Conservation (phyloP, 305 asterid species). For the Fraxinus greggii region DNA sequence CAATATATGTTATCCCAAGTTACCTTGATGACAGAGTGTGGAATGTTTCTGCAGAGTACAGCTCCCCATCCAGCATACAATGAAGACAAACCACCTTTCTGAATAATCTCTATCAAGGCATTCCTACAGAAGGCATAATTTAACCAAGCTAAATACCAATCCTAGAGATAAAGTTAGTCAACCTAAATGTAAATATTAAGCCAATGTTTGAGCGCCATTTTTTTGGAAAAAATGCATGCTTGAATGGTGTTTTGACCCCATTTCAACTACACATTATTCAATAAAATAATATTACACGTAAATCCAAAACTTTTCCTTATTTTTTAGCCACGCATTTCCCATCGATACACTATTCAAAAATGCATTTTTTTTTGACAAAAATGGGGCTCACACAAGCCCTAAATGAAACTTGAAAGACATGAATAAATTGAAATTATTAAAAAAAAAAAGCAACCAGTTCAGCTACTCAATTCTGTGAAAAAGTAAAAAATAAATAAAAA, state of each 20-base stretch:
- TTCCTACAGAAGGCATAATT: slow-evolving; percentile 39
- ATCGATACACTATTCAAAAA: too few relatives aligned
- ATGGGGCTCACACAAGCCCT: too few relatives aligned
- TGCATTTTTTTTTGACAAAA: too few relatives aligned
- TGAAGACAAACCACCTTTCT: slow-evolving; percentile 78
- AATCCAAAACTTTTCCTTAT: too few relatives aligned
- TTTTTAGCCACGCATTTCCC: too few relatives aligned
- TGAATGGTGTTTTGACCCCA: too few relatives aligned
- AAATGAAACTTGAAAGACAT: not conserved
- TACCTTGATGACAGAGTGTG: slow-evolving; percentile 91
- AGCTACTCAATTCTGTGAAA: not conserved
- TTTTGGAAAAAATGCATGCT: too few relatives aligned
- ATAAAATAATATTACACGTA: too few relatives aligned
- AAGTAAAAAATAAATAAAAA: not conserved
- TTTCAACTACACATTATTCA: too few relatives aligned
- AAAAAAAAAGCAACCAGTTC: not conserved
- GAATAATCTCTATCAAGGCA: slow-evolving; percentile 67
- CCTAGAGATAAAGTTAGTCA: not conserved
- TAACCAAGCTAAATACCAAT: not conserved
- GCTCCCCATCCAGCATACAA: slow-evolving; percentile 93
- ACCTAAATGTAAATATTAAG: not conserved
- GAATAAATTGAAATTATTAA: not conserved
- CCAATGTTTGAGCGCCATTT: too few relatives aligned
- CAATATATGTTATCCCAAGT: not conserved
- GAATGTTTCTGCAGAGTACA: slow-evolving; percentile 89